These are phyloP conservation scores for Xylaria sp. DNA, from an alignment of 2,329 filamentous ascomycete species.

Conservation along the genomic window DNA sequence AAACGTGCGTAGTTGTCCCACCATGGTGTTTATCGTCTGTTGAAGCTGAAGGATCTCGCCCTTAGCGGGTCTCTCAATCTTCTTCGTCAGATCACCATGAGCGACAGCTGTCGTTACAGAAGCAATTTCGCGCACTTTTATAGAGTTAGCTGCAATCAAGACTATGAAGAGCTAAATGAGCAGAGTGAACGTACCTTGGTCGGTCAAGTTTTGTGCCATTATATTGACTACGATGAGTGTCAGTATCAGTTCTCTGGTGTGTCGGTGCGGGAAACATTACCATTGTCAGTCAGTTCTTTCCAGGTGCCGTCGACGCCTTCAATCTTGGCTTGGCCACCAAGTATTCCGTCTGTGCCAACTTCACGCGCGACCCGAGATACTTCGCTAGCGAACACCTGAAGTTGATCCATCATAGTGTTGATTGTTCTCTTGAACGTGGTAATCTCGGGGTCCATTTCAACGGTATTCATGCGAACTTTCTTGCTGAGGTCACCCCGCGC, in stretches of 20 bases:
- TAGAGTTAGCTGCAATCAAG: slow-evolving; percentile 19
- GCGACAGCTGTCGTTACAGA: slow-evolving; percentile 86
- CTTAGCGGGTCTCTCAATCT: slow-evolving; percentile 82
- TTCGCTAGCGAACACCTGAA: slow-evolving; percentile 96
- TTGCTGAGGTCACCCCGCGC: slow-evolving; percentile 95
- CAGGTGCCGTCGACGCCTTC: slow-evolving; percentile 95
- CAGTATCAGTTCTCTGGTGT: slow-evolving; percentile 39
- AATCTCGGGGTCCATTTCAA: slow-evolving; percentile 98
- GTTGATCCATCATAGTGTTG: slow-evolving; percentile 98
- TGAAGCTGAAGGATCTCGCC: slow-evolving; percentile 86
- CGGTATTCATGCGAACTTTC: slow-evolving; percentile 93
- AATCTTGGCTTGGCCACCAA: slow-evolving; percentile 93
- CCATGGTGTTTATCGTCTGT: slow-evolving; percentile 90
- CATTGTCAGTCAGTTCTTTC: slow-evolving; percentile 94
- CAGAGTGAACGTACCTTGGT: slow-evolving; percentile 65
- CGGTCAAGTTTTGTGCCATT: slow-evolving; percentile 84
- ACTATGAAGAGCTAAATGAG: background rate
- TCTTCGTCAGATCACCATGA: slow-evolving; percentile 83
- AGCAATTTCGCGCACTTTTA: slow-evolving; percentile 79
- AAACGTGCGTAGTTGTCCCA: slow-evolving; percentile 84
- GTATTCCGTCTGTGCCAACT: slow-evolving; percentile 93
- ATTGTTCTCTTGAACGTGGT: slow-evolving; percentile 98
- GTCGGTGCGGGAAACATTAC: slow-evolving; percentile 52
- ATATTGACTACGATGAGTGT: slow-evolving; percentile 70
- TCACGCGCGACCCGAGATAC: slow-evolving; percentile 94